Conservation (phyloP, 106 monocot species). For the Chionographis japonica region DNA sequence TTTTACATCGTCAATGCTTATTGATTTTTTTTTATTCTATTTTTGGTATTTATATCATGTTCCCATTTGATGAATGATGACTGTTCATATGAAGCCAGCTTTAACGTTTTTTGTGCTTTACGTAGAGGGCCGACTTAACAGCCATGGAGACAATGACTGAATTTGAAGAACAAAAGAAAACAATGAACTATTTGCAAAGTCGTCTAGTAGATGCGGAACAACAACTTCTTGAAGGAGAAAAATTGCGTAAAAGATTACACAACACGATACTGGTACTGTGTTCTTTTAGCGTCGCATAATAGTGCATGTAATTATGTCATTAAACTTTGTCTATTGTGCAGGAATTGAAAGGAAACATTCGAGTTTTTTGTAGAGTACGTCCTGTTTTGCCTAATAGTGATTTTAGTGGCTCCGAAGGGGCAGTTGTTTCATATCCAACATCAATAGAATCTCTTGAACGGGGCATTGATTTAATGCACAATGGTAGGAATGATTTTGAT, state of each 20-base stretch:
- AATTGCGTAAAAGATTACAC: conserved; percentile 72
- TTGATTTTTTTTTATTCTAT: no score
- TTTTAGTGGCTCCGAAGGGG: conserved; percentile 23
- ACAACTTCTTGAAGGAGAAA: conserved; percentile 67
- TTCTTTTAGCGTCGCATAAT: no score
- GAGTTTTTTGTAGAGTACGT: conserved; percentile 89
- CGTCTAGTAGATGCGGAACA: conserved; percentile 55
- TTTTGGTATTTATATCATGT: no score
- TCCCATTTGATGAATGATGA: no score
- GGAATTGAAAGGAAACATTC: conserved; percentile 93
- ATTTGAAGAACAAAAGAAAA: conserved; percentile 47
- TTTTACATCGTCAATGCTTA: no score
- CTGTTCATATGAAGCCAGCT: no score
- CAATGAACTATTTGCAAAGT: conserved; percentile 36
- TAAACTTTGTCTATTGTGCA: conserved; percentile 1
- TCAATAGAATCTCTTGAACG: conserved; percentile 56
- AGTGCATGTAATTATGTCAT: no score
- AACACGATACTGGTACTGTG: conserved; percentile 81
- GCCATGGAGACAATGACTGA: conserved; percentile 45
- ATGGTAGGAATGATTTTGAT: conserved; percentile 34
- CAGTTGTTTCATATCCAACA: conserved; percentile 73
- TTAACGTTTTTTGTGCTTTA: not conserved
- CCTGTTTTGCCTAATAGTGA: conserved; percentile 50
- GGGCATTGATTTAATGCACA: conserved; percentile 64
- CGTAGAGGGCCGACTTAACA: conserved; percentile 59